Conservation (phyloP, 257 asterid genomes). For the Forsythia viridissima region DNA sequence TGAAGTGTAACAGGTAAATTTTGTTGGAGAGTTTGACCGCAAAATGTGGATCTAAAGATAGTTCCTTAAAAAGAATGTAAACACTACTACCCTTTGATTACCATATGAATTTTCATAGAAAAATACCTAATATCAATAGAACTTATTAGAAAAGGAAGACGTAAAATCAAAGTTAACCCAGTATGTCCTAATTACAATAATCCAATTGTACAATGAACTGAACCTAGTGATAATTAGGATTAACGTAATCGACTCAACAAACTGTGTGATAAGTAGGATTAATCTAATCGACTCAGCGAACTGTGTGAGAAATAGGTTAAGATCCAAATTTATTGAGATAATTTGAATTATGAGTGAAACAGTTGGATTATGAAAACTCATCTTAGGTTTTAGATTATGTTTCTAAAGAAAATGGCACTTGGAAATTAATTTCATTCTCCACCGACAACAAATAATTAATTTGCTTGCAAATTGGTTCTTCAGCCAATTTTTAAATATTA, state of each 20-base stretch:
- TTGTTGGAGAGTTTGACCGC: slow-evolving; percentile 19
- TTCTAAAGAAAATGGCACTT: not conserved
- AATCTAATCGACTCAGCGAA: not conserved
- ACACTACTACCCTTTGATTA: slow-evolving; percentile 26
- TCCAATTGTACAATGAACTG: not conserved
- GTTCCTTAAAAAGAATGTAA: slow-evolving; percentile 48
- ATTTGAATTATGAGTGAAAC: not conserved
- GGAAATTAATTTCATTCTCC: not conserved
- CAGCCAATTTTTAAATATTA: not conserved
- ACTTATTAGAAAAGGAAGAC: not conserved
- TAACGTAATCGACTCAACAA: not conserved
- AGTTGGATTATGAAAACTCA: not conserved
- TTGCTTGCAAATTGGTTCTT: slow-evolving; percentile 10
- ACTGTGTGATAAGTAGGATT: not conserved
- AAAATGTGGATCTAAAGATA: slow-evolving; percentile 21
- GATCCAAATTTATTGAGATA: not conserved
- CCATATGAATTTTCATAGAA: not conserved
- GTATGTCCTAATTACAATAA: not conserved
- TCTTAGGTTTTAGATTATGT: not conserved
- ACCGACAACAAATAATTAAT: not conserved
- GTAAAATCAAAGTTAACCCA: not conserved
- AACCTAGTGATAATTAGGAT: not conserved
- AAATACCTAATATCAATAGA: not conserved
- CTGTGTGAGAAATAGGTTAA: not conserved
- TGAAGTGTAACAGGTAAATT: not conserved